Percentiles rank a stretch among this genome's conserved stretches.
These are phyloP conservation scores for Trypanosoma platydactyli DNA, from an alignment of 208 protist species.

Conservation along the genomic window DNA sequence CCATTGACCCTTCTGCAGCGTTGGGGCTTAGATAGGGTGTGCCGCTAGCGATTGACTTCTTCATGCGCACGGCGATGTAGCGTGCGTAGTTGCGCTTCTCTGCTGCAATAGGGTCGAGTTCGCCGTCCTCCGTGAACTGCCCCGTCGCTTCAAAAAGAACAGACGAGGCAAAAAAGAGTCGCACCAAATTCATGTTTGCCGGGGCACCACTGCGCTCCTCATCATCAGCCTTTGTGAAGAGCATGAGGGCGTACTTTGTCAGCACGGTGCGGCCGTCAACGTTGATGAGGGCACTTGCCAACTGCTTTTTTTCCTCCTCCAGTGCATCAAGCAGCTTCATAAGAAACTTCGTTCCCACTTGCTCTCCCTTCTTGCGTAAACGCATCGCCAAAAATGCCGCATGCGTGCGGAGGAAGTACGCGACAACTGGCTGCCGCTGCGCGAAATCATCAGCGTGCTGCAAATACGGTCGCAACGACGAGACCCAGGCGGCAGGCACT, in stretches of 20 bases:
- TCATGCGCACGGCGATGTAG: slow-evolving; percentile 73
- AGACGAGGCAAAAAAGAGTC: slow-evolving; percentile 66
- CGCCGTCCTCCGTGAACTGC: slow-evolving; percentile 70
- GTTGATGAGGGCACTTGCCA: slow-evolving; percentile 35
- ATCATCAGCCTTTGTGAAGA: slow-evolving; percentile 81
- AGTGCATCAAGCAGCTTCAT: slow-evolving; percentile 46
- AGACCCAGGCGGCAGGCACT: slow-evolving; percentile 49
- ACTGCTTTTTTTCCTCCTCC: slow-evolving; percentile 43
- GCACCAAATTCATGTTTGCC: slow-evolving; percentile 51
- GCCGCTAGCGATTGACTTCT: slow-evolving; percentile 56
- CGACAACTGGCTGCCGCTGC: slow-evolving; percentile 45
- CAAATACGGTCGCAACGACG: slow-evolving; percentile 57
- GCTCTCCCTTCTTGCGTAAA: slow-evolving; percentile 47
- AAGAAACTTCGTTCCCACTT: slow-evolving; percentile 51
- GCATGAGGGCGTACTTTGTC: slow-evolving; percentile 60
- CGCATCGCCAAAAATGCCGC: slow-evolving; percentile 59
- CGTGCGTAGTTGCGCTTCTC: slow-evolving; percentile 82
- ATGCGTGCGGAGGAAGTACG: slow-evolving; percentile 77
- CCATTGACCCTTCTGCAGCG: neutral
- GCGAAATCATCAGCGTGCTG: slow-evolving; percentile 75
- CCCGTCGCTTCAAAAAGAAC: slow-evolving; percentile 77
- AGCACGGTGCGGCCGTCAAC: slow-evolving; percentile 66
- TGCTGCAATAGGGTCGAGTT: slow-evolving; percentile 57
- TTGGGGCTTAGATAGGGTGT: slow-evolving; percentile 62
- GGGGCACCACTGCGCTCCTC: slow-evolving; percentile 49